These are phyloP conservation scores for Aspergillus viridinutans DNA, from an alignment of 2,329 filamentous ascomycete species.

Conservation along the genomic window DNA sequence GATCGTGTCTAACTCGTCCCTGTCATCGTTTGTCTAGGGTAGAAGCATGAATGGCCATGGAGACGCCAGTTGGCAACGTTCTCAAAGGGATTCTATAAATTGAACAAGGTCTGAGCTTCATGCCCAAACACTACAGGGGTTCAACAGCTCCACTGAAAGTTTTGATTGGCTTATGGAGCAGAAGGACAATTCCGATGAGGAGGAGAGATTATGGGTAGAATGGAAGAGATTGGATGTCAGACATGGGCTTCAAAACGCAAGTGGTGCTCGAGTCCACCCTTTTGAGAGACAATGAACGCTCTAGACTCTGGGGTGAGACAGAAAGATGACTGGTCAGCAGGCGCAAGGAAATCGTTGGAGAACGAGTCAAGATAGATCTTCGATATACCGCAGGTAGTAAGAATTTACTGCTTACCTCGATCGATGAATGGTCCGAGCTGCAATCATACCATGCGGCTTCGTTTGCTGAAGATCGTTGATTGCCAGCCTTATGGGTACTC, in stretches of 20 bases:
- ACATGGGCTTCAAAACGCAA: background rate
- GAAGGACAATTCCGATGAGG: background rate
- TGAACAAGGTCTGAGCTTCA: background rate
- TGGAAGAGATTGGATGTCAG: background rate
- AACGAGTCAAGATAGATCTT: background rate
- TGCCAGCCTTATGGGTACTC: background rate
- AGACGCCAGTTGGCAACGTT: background rate
- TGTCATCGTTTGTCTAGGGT: background rate
- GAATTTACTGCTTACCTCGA: background rate
- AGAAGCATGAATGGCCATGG: background rate
- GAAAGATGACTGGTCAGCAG: background rate
- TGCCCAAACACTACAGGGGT: background rate
- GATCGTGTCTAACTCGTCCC: background rate
- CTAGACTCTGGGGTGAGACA: background rate
- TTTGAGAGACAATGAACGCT: background rate
- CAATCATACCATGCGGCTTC: background rate
- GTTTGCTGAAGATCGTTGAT: background rate
- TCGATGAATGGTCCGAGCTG: background rate
- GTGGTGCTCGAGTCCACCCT: background rate
- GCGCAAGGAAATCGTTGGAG: background rate
- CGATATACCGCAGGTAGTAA: background rate
- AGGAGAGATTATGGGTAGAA: background rate
- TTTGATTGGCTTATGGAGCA: background rate
- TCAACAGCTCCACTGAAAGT: background rate
- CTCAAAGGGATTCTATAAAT: background rate